phyloP scores from a whole-genome alignment of 805 yeast species.

The Candida broadrunensis region DNA sequence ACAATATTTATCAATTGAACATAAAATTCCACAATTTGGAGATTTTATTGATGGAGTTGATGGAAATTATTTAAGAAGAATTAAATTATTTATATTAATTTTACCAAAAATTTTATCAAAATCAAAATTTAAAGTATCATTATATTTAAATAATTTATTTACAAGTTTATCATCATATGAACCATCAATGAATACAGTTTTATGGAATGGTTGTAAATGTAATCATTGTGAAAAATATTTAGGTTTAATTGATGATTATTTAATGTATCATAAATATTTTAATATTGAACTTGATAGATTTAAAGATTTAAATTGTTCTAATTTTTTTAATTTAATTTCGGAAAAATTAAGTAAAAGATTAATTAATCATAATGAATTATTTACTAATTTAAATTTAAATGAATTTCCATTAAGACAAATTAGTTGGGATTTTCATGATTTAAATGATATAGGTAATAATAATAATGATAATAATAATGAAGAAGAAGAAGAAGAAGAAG shows the following conservation, averaged over 20 bases:
- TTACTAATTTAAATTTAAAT: constrained; percentile 10
- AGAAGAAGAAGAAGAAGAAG: too few species aligned
- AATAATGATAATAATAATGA: too few species aligned
- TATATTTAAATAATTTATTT: constrained; percentile 59
- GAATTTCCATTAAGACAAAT: constrained; percentile 17
- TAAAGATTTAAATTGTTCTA: constrained; percentile 61
- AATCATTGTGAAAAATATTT: constrained; percentile 49
- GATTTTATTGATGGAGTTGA: constrained; percentile 63
- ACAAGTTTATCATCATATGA: constrained; percentile 67
- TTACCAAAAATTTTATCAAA: constrained; percentile 39
- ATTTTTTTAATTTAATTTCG: constrained; percentile 53
- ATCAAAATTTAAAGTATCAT: constrained; percentile 25
- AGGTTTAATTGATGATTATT: constrained; percentile 53
- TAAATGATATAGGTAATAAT: background rate
- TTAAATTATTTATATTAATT: constrained; percentile 45
- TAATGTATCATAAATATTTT: constrained; percentile 63
- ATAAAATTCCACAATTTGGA: constrained; percentile 58
- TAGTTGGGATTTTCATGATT: constrained; percentile 33
- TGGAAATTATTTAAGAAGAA: constrained; percentile 66
- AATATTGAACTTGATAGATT: constrained; percentile 42
- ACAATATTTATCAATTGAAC: constrained; percentile 48
- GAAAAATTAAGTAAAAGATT: constrained; percentile 38
- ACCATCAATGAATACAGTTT: constrained; percentile 60
- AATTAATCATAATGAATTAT: constrained; percentile 6
- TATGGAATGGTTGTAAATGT: constrained; percentile 81